These are phyloP conservation scores for Chlamydomonas urium DNA, from an alignment of 139 green algal species.

Conservation along the genomic window DNA sequence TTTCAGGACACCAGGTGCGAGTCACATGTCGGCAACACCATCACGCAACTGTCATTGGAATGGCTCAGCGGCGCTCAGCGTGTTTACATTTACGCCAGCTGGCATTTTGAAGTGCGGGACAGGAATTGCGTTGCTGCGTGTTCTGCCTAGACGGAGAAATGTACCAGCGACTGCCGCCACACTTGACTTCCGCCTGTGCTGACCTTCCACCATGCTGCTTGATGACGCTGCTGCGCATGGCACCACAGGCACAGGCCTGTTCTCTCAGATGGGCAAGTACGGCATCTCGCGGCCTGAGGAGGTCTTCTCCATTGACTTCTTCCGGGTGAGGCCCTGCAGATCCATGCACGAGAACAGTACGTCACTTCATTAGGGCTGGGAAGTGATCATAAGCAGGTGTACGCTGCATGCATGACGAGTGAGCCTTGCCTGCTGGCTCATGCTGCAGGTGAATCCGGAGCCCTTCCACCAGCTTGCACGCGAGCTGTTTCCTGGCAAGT, in stretches of 20 bases:
- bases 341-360: neutral
- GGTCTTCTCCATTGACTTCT: slow-evolving; percentile 50
- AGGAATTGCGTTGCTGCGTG: neutral
- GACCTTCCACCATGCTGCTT: too few relatives aligned
- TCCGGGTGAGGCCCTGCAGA: slow-evolving; percentile 4
- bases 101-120: neutral
- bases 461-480: slow-evolving; percentile 75
- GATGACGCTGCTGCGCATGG: too few relatives aligned
- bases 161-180: neutral
- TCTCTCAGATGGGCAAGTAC: slow-evolving; percentile 61
- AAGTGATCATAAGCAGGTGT: neutral
- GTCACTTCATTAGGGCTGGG: neutral
- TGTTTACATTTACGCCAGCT: too few relatives aligned
- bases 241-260: slow-evolving; percentile 60
- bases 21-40: neutral
- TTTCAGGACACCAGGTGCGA: slow-evolving; percentile 50
- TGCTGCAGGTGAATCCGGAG: slow-evolving; percentile 59
- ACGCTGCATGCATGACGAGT: too few relatives aligned
- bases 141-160: neutral
- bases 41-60: neutral
- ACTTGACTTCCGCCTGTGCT: slow-evolving; percentile 23
- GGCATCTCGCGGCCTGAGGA: slow-evolving; percentile 62
- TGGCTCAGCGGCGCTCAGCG: neutral
- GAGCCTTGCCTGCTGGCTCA: slow-evolving; percentile 27
- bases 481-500: slow-evolving; percentile 31